phyloP scores from a whole-genome alignment of 129 eudicot species.

The Flaveria ramosissima region DNA sequence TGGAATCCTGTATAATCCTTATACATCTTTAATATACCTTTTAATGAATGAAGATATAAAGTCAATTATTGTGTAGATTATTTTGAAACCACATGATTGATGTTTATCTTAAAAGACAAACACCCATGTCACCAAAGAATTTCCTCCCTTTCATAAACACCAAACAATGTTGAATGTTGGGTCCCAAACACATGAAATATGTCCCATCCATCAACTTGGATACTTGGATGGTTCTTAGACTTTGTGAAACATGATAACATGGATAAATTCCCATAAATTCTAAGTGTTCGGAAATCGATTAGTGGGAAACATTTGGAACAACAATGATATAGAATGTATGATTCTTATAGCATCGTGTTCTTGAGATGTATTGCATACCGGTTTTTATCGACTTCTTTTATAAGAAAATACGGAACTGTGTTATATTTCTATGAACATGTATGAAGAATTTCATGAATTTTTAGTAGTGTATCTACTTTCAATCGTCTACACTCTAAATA shows the following conservation, averaged over 20 bases:
- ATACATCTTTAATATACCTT: not conserved
- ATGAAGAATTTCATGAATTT: too few species aligned
- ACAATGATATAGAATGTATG: conserved; percentile 17
- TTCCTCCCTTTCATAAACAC: conserved; percentile 38
- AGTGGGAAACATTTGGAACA: conserved; percentile 39
- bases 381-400: not conserved
- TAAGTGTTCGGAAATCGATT: conserved; percentile 28
- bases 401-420: not conserved
- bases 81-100: conserved; percentile 28
- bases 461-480: too few species aligned
- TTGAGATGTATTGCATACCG: not conserved
- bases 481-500: too few species aligned
- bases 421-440: too few species aligned
- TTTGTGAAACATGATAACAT: conserved; percentile 28
- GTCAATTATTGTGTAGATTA: conserved; percentile 12
- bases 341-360: conserved; percentile 34
- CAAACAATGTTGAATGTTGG: conserved; percentile 39
- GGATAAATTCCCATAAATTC: conserved; percentile 41
- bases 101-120: conserved; percentile 37
- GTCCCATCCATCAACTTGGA: conserved; percentile 41
- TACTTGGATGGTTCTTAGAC: conserved; percentile 42
- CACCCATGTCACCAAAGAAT: conserved; percentile 38
- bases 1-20: not conserved
- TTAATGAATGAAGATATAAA: not conserved
- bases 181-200: conserved; percentile 22